A percentile compares a stretch with the other conserved stretches of the same genome.
Evolutionary conservation across 495 filamentous ascomycete genomes (phyloP).

Genomic region (Aspergillus sclerotioniger): DNA sequence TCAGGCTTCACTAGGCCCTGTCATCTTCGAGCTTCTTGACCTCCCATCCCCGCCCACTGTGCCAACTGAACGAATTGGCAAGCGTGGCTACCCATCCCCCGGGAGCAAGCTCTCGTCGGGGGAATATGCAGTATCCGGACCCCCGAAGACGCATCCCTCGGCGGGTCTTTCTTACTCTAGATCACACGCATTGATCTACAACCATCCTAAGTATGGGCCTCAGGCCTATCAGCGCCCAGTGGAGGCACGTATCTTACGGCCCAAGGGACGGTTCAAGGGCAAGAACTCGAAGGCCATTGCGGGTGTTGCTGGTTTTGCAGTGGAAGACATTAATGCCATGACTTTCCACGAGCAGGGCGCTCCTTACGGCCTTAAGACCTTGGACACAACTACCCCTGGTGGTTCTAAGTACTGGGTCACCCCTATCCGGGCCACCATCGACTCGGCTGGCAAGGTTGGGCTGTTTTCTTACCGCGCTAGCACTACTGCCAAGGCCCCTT

Average conservation of each 20-base stretch:
- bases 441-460: constrained; percentile 57
- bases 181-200: constrained; percentile 63
- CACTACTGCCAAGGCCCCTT: constrained; percentile 47
- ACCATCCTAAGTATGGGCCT: constrained; percentile 83
- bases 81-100: constrained; percentile 39
- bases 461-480: constrained; percentile 49
- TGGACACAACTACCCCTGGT: constrained; percentile 61
- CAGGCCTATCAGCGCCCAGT: constrained; percentile 61
- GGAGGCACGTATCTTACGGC: constrained; percentile 63
- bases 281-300: constrained; percentile 37
- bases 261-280: constrained; percentile 40
- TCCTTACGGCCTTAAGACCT: constrained; percentile 38
- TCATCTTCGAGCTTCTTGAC: constrained; percentile 49
- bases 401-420: constrained; percentile 67
- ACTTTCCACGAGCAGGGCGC: constrained; percentile 33
- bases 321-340: constrained; percentile 44
- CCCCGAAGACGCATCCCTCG: constrained; percentile 86
- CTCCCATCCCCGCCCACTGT: constrained; percentile 43
- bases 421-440: constrained; percentile 53
- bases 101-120: constrained; percentile 36
- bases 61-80: constrained; percentile 35
- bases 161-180: constrained; percentile 85
- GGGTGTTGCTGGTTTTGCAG: constrained; percentile 52
- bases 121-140: constrained; percentile 58
- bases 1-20: constrained; percentile 43